These are phyloP conservation scores for Catenaria anguillulae DNA, from an alignment of 371 early-diverging fungal genomes.

Conservation along the genomic window DNA sequence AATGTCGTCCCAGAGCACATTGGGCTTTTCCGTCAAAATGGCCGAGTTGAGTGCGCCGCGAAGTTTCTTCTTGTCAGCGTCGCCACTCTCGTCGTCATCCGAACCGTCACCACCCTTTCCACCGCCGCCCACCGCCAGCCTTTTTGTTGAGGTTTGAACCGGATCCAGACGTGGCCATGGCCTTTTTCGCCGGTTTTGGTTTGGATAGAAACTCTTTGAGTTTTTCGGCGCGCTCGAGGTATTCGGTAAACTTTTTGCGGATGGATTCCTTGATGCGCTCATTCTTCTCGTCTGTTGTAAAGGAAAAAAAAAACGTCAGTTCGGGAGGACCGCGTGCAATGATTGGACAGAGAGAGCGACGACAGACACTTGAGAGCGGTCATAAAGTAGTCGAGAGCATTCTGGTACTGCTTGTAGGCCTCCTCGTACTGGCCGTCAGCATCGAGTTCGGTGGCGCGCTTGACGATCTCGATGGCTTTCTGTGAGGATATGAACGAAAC, in stretches of 20 bases:
- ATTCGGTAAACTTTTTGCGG: conserved; percentile 76
- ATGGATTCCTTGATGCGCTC: conserved; percentile 73
- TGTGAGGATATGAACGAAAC: conserved; percentile 13
- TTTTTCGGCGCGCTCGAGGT: conserved; percentile 84
- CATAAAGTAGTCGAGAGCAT: conserved; percentile 83
- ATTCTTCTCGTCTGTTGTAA: conserved; percentile 90
- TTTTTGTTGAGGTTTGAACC: not conserved
- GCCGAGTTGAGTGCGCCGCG: conserved; percentile 65
- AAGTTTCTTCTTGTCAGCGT: conserved; percentile 83
- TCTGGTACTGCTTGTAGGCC: conserved; percentile 72
- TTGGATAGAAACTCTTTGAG: conserved; percentile 69
- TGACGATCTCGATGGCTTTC: conserved; percentile 77
- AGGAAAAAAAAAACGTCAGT: not conserved
- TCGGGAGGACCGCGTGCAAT: not conserved
- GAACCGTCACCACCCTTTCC: conserved; percentile 18
- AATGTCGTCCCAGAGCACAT: conserved; percentile 92
- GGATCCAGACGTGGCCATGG: no score
- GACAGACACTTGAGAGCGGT: conserved; percentile 81
- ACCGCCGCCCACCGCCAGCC: not conserved
- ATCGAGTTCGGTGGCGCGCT: conserved; percentile 87
- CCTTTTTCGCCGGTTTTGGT: conserved; percentile 49
- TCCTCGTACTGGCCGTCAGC: conserved; percentile 76
- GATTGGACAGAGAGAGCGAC: not conserved
- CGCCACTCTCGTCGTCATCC: conserved; percentile 51
- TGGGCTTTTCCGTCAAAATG: conserved; percentile 86